A percentile compares a stretch with the other conserved stretches of the same genome.
phyloP scores from a whole-genome alignment of 768 basidiomycete species.

The Lentinus brumalis region DNA sequence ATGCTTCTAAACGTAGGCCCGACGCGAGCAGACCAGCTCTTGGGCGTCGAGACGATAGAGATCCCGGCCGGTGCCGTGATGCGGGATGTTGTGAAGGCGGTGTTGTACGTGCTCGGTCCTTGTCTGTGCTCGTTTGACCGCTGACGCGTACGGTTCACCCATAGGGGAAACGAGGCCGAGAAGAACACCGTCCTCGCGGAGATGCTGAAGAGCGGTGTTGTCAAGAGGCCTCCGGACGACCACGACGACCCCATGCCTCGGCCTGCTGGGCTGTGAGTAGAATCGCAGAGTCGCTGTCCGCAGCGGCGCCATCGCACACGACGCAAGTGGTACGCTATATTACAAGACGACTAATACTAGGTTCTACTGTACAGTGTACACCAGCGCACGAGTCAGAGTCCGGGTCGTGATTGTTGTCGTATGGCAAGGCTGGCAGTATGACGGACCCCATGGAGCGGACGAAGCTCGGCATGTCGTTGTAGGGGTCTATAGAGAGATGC shows the following conservation, averaged over 20 bases:
- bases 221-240: slow-evolving; percentile 49
- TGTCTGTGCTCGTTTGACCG: background rate
- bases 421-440: no score
- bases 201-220: slow-evolving; percentile 62
- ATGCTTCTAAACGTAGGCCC: slow-evolving; percentile 87
- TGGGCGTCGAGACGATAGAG: slow-evolving; percentile 79
- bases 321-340: no score
- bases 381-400: no score
- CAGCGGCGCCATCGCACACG: no score
- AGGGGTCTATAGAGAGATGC: no score
- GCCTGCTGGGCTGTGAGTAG: slow-evolving; percentile 4
- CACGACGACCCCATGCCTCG: slow-evolving; percentile 29
- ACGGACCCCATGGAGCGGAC: no score
- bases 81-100: slow-evolving; percentile 56
- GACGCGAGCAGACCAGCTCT: slow-evolving; percentile 74
- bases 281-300: no score
- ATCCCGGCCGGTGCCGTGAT: slow-evolving; percentile 74
- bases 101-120: slow-evolving; percentile 53
- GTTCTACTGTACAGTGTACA: no score
- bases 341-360: no score
- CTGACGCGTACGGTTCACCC: background rate
- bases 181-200: slow-evolving; percentile 48
- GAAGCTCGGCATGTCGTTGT: no score
- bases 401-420: no score
- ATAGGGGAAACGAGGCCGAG: slow-evolving; percentile 48